These are phyloP conservation scores for Aciculosporium take DNA, from an alignment of 2,329 filamentous ascomycete species.

Conservation along the genomic window DNA sequence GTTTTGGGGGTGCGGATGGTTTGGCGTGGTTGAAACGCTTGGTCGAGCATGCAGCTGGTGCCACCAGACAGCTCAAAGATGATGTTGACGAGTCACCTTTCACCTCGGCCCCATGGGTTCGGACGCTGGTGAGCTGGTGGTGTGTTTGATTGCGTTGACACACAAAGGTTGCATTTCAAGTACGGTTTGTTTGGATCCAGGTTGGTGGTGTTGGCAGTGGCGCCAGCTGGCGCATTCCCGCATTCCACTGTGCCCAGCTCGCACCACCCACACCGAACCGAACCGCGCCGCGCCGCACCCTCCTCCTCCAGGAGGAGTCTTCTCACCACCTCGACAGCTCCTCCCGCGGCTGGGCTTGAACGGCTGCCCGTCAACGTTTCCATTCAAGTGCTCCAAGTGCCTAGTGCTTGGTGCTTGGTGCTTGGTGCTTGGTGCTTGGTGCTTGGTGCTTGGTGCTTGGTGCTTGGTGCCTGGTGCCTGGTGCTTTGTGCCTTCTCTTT, in stretches of 20 bases:
- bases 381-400: too few relatives aligned
- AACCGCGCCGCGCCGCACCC: neutral
- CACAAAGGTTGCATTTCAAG: too few relatives aligned
- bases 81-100: neutral
- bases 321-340: neutral
- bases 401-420: too few relatives aligned
- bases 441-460: too few relatives aligned
- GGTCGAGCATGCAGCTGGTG: neutral
- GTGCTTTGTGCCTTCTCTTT: too few relatives aligned
- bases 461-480: too few relatives aligned
- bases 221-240: neutral
- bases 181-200: neutral
- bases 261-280: too few relatives aligned
- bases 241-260: neutral
- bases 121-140: neutral
- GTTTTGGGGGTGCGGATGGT: neutral
- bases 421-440: too few relatives aligned
- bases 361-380: neutral
- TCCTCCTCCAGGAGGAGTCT: neutral
- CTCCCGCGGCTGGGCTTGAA: too few relatives aligned
- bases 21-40: neutral
- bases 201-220: neutral
- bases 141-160: too few relatives aligned
- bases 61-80: slow-evolving; percentile 1
- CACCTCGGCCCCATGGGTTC: neutral